These are phyloP conservation scores for Haematococcus lacustris DNA, from an alignment of 139 green algal species.

Conservation along the genomic window DNA sequence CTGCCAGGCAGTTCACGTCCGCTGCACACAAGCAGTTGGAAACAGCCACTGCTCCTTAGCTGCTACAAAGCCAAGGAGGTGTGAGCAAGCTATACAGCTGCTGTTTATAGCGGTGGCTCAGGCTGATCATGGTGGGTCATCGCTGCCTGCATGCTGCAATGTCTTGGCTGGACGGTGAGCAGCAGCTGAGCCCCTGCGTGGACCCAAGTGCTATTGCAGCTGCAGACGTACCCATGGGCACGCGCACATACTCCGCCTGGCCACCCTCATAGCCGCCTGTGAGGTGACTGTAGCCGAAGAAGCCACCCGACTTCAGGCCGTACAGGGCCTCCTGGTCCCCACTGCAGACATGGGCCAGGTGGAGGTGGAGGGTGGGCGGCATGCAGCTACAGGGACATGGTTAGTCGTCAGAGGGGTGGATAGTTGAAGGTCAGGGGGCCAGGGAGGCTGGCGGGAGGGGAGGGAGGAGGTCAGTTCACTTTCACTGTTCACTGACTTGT, in stretches of 20 bases:
- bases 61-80: too few relatives aligned
- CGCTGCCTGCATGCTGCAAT: too few relatives aligned
- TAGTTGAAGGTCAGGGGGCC: neutral
- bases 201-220: too few relatives aligned
- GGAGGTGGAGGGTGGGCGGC: neutral
- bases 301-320: constrained; percentile 13
- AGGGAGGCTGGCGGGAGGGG: neutral
- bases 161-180: too few relatives aligned
- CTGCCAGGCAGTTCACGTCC: constrained; percentile 54
- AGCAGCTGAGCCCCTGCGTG: too few relatives aligned
- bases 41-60: too few relatives aligned
- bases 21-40: too few relatives aligned
- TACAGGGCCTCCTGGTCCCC: constrained; percentile 39
- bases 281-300: constrained; percentile 50
- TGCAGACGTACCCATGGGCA: constrained; percentile 51
- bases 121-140: too few relatives aligned
- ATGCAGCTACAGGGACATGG: too few relatives aligned
- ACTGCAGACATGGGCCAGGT: neutral
- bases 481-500: neutral
- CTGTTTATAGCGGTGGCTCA: too few relatives aligned
- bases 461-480: neutral
- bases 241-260: constrained; percentile 63
- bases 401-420: neutral
- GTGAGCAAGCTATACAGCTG: too few relatives aligned
- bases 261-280: constrained; percentile 56